Evolutionary conservation across 345 rosid genomes (phyloP), one percentile per base, ranked within the genome.

Genomic region (Bretschneidera sinensis): DNA sequence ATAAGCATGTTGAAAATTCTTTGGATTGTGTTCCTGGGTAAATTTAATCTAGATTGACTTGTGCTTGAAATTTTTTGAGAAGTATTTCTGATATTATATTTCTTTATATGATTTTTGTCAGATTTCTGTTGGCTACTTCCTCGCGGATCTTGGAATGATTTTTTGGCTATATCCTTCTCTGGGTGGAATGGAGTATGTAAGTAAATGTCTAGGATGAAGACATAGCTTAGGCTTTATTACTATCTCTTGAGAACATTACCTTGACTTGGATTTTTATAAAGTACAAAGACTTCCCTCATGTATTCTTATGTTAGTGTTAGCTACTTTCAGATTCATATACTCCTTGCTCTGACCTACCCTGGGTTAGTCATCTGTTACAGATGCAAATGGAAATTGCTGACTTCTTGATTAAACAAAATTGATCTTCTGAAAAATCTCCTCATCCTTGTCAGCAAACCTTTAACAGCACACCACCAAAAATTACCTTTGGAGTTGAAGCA

Each of bases 91-190:
- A 39, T 14, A 43, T 60, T 22, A 21, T 31, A 11, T 39, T 51
- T 52, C 35, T 39, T 39, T 33, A 51, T 43, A 18, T 48, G 39
- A 35, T 61, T 61, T 34, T 73, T 65, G 67, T 67, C 84, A 92
- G 98, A 78, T 83, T 59, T 89, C 95, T 59, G 87, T 85, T 76
- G 96, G 98, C 22, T 92, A 89, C 82, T 92, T 92, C 78, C 58
- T 85, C 35, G 69, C 81, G 9, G 98, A 92, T 73, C 85, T 92
- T 51, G 86, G 66, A 57, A 87, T 87, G 92, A 92, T 85, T 60
- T 57, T 77, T 59, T 89, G 97, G 97, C 64, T 78, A 49, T 89
- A 83, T 76, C 98, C 98, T 58, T 81, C 86, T 65, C 71, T 89
- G 52, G 96, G 98, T 48, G 98, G 96, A 62, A 69, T 78, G 67